Evolutionary conservation across 805 yeast species (phyloP).

Genomic region (Blastobotrys terrestris): DNA sequence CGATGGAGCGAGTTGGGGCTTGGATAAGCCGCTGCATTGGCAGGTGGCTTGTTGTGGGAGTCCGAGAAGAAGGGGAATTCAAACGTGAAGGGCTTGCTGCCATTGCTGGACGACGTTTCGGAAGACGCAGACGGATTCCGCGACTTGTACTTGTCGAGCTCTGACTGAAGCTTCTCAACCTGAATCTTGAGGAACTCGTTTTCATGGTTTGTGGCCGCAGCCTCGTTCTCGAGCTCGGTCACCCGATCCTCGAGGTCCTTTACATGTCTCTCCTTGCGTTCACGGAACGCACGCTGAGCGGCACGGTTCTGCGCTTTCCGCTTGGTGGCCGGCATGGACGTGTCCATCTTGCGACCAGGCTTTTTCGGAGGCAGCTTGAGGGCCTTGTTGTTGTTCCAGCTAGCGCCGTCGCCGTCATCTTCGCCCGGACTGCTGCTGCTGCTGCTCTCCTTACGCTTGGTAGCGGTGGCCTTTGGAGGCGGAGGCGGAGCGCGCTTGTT

Average conservation of each 20-base stretch:
- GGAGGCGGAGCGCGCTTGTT: background rate
- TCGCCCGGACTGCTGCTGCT: too few species aligned
- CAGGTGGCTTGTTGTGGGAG: conserved; percentile 2
- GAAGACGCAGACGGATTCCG: conserved; percentile 12
- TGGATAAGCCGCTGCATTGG: background rate
- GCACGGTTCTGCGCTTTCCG: conserved; percentile 96
- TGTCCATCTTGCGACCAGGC: conserved; percentile 78
- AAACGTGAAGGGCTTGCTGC: conserved; percentile 36
- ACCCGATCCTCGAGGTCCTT: conserved; percentile 81
- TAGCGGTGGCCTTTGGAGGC: background rate
- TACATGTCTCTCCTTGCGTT: conserved; percentile 84
- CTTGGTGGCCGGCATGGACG: conserved; percentile 75
- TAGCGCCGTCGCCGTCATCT: conserved; percentile 5
- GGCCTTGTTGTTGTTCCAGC: conserved; percentile 1
- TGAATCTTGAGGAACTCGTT: conserved; percentile 68
- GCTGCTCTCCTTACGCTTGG: background rate
- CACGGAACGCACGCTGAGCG: conserved; percentile 96
- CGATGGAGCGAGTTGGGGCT: conserved; percentile 2
- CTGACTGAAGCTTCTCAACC: conserved; percentile 65
- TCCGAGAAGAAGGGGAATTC: conserved; percentile 49
- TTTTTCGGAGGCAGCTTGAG: conserved; percentile 11
- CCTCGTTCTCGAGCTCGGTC: conserved; percentile 60
- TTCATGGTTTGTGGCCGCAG: conserved; percentile 62
- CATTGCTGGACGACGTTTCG: conserved; percentile 3
- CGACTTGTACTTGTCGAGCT: conserved; percentile 56